These are phyloP conservation scores for Wallacemonas sp. DNA, from an alignment of 208 protist genomes.

Conservation along the genomic window DNA sequence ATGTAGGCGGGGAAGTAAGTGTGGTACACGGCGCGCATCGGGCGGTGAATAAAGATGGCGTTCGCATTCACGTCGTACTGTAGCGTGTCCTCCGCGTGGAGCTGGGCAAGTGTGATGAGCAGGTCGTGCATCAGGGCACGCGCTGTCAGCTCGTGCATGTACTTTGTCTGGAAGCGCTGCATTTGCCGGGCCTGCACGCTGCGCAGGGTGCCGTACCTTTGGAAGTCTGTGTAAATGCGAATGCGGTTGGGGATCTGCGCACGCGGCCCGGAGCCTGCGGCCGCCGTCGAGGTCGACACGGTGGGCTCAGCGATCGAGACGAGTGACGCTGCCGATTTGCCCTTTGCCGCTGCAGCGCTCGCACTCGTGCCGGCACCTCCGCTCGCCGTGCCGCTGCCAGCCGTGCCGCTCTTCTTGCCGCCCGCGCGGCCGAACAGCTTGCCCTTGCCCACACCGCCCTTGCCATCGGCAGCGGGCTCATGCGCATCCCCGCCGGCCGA, in stretches of 20 bases:
- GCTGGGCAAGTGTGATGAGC: conserved; percentile 68
- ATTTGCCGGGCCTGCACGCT: conserved; percentile 51
- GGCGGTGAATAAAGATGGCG: conserved; percentile 56
- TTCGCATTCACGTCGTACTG: conserved; percentile 77
- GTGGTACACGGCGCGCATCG: conserved; percentile 49
- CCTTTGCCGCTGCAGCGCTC: not conserved
- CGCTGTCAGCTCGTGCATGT: conserved; percentile 76
- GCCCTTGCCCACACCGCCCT: not conserved
- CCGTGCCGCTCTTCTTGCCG: not conserved
- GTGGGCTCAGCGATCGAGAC: not conserved
- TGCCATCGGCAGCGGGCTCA: not conserved
- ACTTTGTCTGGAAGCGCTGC: conserved; percentile 42
- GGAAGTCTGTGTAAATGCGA: conserved; percentile 75
- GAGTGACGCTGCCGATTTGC: not conserved
- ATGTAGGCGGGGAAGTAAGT: conserved; percentile 83
- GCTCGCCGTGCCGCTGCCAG: not conserved
- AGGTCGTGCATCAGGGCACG: conserved; percentile 81
- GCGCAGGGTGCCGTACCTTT: conserved; percentile 59
- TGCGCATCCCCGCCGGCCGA: not conserved
- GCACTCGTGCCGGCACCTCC: not conserved
- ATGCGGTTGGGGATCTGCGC: conserved; percentile 13
- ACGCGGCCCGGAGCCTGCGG: not conserved
- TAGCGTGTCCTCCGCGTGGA: conserved; percentile 70
- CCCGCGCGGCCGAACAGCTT: not conserved
- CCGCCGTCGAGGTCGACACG: not conserved